Evolutionary conservation across 1,284 basidiomycete genomes (phyloP), one percentile per base, ranked within the genome.

Genomic region (Xerocomus amazonicus): DNA sequence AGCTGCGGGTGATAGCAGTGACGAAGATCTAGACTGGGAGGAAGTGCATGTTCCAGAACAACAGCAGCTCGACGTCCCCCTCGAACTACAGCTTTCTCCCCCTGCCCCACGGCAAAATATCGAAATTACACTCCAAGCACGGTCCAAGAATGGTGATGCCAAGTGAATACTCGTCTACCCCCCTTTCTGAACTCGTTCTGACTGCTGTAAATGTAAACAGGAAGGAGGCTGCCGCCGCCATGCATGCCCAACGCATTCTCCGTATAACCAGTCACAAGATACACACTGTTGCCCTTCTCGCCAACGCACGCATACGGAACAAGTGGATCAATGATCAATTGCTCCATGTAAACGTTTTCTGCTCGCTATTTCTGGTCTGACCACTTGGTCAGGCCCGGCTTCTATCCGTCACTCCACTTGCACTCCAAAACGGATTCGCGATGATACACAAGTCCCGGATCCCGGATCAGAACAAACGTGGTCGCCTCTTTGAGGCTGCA

Each of bases 211-310:
- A 40, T 28, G 14, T 43, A 55, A 42, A 44, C 54, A 83, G 81
- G 72, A 81, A 79, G 67, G 72, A 71, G 37, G 55, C 57, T 0
- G 51, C 64, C 52, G 71, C 66, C 59, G 70, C 73, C 61, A 65
- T 75, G 28, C 73, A 77, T 50, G 77, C 78, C 9, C 88, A 93
- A 61, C 80, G 92, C 10, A 72, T 86, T 17, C 66, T 84, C 10
- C 78, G 92, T 19, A 80, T 94, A 37, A 80, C 87, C 51, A 83
- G 82, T 48, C 93, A 97, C 72, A 94, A 95, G 69, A 73, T 92
- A 12, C 94, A 97, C 61, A 90, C 90, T 3, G 71, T 97, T 5
- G 72, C 81, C 13, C 76, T 97, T 8, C 77, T 98, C 2, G 81
- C 82, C 4, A 91, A 88, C 61, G 86, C 88, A 4, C 72, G 77